A percentile compares a stretch with the other conserved stretches of the same genome.
Conservation (phyloP, 208 protist species). For the Wallacemonas rigidus region DNA sequence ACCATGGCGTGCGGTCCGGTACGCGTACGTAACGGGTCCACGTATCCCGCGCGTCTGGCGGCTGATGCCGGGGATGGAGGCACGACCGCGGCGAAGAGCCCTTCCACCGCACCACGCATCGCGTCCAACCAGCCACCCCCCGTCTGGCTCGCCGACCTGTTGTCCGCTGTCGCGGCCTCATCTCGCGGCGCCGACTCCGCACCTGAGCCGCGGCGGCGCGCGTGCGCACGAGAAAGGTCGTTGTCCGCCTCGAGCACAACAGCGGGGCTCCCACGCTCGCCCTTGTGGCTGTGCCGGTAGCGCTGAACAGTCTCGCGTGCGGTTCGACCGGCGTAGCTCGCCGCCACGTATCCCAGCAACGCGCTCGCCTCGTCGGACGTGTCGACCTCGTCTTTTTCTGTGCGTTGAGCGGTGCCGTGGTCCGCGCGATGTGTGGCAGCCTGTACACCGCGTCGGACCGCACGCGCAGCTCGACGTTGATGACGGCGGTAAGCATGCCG, state of each 20-base stretch:
- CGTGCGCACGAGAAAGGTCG: not conserved
- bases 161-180: not conserved
- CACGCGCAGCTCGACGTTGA: not conserved
- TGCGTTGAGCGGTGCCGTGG: too few relatives aligned
- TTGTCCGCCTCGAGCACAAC: not conserved
- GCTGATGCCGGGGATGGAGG: conserved; percentile 1
- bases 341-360: conserved; percentile 13
- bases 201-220: too few relatives aligned
- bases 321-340: conserved; percentile 1
- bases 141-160: not conserved
- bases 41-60: not conserved
- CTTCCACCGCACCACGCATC: conserved; percentile 7
- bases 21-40: not conserved
- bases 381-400: not conserved
- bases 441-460: not conserved
- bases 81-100: conserved; percentile 12
- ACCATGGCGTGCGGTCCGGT: not conserved
- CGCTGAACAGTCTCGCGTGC: conserved; percentile 1
- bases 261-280: not conserved
- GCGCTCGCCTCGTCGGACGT: not conserved
- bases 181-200: too few relatives aligned
- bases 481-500: not conserved
- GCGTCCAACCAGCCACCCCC: conserved; percentile 11
- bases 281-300: not conserved
- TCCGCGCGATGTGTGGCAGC: too few relatives aligned